Evolutionary conservation across 352 stramenopile species (phyloP).

Genomic region (Pythium dissotocum): DNA sequence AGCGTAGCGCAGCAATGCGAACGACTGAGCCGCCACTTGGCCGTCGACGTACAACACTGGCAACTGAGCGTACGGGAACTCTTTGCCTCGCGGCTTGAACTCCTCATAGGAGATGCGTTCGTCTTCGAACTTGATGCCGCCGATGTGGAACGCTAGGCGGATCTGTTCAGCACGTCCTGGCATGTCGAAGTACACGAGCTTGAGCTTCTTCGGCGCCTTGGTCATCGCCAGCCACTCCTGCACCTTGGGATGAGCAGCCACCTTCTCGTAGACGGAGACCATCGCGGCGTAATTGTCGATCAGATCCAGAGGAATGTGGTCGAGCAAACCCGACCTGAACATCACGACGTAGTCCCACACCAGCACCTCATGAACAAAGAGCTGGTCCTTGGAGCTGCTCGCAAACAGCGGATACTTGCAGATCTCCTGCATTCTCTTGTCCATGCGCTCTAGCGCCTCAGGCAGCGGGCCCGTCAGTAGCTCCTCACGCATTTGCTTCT

Average conservation of each 20-base stretch:
- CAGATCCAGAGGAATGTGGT: conserved; percentile 28
- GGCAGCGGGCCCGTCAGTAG: conserved; percentile 10
- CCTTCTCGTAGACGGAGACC: not conserved
- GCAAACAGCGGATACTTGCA: not conserved
- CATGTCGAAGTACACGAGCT: conserved; percentile 43
- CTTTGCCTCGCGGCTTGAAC: conserved; percentile 18
- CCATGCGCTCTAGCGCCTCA: conserved; percentile 3
- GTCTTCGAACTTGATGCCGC: conserved; percentile 36
- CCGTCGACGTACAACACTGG: conserved; percentile 35
- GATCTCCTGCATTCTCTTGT: conserved; percentile 12
- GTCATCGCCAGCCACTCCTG: conserved; percentile 1
- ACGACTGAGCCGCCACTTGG: conserved; percentile 27
- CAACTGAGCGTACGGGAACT: conserved; percentile 32
- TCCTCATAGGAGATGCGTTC: conserved; percentile 27
- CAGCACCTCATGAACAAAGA: conserved; percentile 28
- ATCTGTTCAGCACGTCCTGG: conserved; percentile 27
- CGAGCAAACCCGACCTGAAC: conserved; percentile 12
- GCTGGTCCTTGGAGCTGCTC: not conserved
- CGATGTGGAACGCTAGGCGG: conserved; percentile 25
- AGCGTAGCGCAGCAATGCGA: conserved; percentile 38
- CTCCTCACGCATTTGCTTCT: conserved; percentile 27
- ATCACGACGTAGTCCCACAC: conserved; percentile 9
- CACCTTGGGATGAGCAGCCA: not conserved
- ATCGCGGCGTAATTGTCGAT: conserved; percentile 15
- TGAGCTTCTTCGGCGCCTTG: conserved; percentile 12